phyloP scores from a whole-genome alignment of 768 basidiomycete genomes.

The Tricholoma hemisulphureum region DNA sequence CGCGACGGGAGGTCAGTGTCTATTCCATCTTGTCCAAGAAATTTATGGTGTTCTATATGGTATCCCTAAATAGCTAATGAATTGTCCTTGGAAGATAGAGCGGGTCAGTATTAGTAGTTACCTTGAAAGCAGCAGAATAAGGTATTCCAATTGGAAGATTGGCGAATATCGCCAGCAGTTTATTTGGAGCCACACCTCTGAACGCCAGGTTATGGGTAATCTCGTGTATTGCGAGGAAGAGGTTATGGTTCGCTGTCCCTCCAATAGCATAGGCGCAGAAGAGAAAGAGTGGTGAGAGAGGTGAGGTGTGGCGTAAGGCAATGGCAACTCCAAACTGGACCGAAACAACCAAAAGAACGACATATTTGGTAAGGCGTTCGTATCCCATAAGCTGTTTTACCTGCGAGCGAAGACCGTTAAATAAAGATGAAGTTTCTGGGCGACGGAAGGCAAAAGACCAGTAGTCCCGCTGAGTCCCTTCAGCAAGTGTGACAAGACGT shows the following conservation, averaged over 20 bases:
- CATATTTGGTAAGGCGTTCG: constrained; percentile 87
- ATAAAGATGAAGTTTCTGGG: not conserved
- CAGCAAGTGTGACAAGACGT: too few relatives aligned
- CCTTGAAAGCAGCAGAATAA: constrained; percentile 95
- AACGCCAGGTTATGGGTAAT: constrained; percentile 98
- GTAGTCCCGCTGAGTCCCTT: not conserved
- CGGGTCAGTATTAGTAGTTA: constrained; percentile 24
- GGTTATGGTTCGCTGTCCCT: constrained; percentile 95
- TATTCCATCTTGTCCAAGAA: constrained; percentile 91
- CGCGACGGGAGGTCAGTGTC: constrained; percentile 93
- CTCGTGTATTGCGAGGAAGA: constrained; percentile 97
- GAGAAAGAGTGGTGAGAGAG: constrained; percentile 72
- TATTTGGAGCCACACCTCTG: constrained; percentile 76
- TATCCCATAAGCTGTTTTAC: constrained; percentile 97
- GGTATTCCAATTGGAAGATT: constrained; percentile 95
- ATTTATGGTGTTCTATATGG: constrained; percentile 96
- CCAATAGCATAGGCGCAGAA: constrained; percentile 81
- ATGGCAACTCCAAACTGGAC: constrained; percentile 70
- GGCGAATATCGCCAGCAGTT: constrained; percentile 83
- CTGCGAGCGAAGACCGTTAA: constrained; percentile 33
- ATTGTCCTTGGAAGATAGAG: not conserved
- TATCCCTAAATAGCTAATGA: constrained; percentile 54
- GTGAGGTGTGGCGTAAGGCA: constrained; percentile 63
- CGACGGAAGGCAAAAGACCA: not conserved
- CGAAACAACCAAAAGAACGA: constrained; percentile 79